Base-by-base conservation (phyloP, 768 basidiomycete species). In the Leccinum disarticulatum region DNA sequence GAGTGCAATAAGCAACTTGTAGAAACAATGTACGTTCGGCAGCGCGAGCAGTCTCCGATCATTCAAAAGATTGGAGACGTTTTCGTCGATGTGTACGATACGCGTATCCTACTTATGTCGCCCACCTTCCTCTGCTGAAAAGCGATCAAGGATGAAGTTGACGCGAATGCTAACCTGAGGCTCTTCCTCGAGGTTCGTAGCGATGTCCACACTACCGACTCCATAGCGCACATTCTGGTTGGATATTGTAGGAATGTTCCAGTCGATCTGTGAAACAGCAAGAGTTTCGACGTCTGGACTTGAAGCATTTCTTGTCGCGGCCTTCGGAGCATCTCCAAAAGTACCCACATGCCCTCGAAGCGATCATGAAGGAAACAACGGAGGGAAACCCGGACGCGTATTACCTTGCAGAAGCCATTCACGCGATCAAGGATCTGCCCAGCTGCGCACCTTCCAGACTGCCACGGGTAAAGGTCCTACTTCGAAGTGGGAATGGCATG, bases 401-500 rank as follows among this genome's bases (percentile, higher is more conserved):
- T 41, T 95, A 87, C 71, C 75, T 97, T 57, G 74, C 79, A n/a
- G 87, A 93, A 66, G 94, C 95, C 3, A 87, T 93, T 46, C 84
- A 85, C 52, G 87, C 92, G 0, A 93, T 98, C 71, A 87, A 87
- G 68, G 88, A 84, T 62, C 75, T 98, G 88, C 91, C 1, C 91
- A 93, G 70, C 74, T 97, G 52, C 83, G 88, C 63, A 91, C 93
- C 4, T 98, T 95, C 85, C 95, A 98, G 71, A 81, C 85, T 46
- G 89, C 91, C 1, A 94, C 93, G 88, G 86, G 91, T 14, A 85
- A 85, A 66, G 94, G 93, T 4, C 79, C 83, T 2, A 85, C 88
- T 2, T 84, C 81, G 3, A 93, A 92, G 70, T 87, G 90, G 80
- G 91, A 95, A 64, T 98, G 95, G 95, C 86, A 92, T 68, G 91